Evolutionary conservation across 2,329 filamentous ascomycete genomes (phyloP).

Genomic region (Claviceps pazoutovae): DNA sequence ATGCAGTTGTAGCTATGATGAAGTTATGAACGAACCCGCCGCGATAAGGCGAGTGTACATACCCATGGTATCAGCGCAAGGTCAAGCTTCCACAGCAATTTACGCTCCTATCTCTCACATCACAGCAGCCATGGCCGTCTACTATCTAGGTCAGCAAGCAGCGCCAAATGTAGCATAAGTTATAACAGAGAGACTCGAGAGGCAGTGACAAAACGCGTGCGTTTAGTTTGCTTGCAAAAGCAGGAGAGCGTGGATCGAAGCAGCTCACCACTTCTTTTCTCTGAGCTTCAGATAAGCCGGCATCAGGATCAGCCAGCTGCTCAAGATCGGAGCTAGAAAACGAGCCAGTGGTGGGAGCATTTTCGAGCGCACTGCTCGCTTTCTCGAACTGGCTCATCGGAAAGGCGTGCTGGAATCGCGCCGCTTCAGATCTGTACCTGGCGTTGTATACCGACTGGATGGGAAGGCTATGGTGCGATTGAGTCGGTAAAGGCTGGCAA

Average conservation of each 20-base stretch:
- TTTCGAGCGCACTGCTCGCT: conserved; percentile 4
- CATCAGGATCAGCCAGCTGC: conserved; percentile 33
- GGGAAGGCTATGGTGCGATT: no score
- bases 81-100: conserved; percentile 49
- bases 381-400: conserved; percentile 22
- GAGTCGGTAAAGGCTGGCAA: no score
- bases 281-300: conserved; percentile 49
- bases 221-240: no score
- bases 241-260: no score
- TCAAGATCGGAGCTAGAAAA: conserved; percentile 17
- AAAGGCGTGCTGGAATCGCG: no score
- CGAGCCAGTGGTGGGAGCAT: conserved; percentile 13
- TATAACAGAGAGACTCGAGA: no score
- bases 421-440: no score
- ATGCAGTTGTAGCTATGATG: no score
- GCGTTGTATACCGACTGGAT: no score
- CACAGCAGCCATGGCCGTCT: background rate
- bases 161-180: no score
- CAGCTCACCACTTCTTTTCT: conserved; percentile 41
- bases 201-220: no score
- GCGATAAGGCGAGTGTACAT: conserved; percentile 7
- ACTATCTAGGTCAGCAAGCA: background rate
- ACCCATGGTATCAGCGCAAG: conserved; percentile 46
- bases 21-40: no score
- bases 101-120: conserved; percentile 37